Evolutionary conservation across 805 yeast genomes (phyloP).

Genomic region (Lipomyces orientalis): DNA sequence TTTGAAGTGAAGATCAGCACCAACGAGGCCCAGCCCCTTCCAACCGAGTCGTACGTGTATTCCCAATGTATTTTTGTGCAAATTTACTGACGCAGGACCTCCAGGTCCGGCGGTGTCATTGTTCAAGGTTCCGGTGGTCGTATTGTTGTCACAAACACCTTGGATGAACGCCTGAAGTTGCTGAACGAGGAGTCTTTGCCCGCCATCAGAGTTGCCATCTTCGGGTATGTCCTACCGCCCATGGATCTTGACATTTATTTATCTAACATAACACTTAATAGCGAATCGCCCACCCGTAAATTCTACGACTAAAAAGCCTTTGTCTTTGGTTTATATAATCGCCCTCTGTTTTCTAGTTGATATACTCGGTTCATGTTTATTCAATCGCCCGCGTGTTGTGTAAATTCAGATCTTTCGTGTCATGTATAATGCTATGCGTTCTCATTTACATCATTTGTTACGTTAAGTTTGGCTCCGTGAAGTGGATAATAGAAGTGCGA

Average conservation of each 20-base stretch:
- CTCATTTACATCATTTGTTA: background rate
- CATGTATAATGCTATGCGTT: background rate
- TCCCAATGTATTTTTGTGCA: background rate
- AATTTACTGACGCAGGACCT: background rate
- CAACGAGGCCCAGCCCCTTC: conserved; percentile 63
- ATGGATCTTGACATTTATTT: background rate
- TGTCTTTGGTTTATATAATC: conserved; percentile 1
- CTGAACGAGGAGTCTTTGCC: conserved; percentile 87
- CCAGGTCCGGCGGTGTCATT: conserved; percentile 80
- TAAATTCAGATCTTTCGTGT: background rate
- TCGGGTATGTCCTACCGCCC: conserved; percentile 56
- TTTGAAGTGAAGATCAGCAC: conserved; percentile 61
- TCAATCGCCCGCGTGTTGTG: background rate
- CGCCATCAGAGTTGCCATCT: conserved; percentile 85
- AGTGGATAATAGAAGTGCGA: background rate
- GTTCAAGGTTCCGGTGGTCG: conserved; percentile 73
- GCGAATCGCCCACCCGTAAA: conserved; percentile 65
- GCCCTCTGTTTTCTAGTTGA: background rate
- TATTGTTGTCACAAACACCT: conserved; percentile 88
- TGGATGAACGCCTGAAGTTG: conserved; percentile 89
- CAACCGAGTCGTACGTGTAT: conserved; percentile 52
- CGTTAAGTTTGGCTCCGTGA: background rate
- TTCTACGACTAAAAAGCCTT: conserved; percentile 70
- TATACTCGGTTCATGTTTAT: background rate
- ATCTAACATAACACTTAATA: background rate